These are phyloP conservation scores for Corinectria fuckeliana DNA, from an alignment of 2,329 filamentous ascomycete species.

Conservation along the genomic window DNA sequence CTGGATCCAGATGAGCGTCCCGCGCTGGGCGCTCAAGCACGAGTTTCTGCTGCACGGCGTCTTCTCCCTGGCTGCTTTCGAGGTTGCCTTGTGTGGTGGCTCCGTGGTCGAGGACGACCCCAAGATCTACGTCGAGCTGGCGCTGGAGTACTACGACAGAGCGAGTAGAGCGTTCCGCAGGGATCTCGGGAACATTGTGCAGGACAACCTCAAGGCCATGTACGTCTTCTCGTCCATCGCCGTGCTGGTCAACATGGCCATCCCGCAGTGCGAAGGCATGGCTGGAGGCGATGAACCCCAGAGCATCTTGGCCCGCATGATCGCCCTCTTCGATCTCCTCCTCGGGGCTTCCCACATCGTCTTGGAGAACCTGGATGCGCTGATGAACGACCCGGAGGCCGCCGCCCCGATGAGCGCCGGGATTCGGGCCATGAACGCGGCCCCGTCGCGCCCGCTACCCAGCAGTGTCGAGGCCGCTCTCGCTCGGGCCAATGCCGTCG, in stretches of 20 bases:
- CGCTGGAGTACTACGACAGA: conserved; percentile 36
- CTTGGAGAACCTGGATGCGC: conserved; percentile 22
- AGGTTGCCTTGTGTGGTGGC: conserved; percentile 31
- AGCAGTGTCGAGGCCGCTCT: conserved; percentile 20
- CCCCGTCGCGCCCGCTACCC: background rate
- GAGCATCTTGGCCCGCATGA: conserved; percentile 26
- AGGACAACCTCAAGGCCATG: conserved; percentile 29
- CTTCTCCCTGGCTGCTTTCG: conserved; percentile 32
- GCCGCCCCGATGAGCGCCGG: conserved; percentile 2
- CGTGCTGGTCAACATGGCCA: conserved; percentile 33
- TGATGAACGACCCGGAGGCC: conserved; percentile 14
- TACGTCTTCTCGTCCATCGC: conserved; percentile 36
- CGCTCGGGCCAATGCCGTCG: conserved; percentile 3
- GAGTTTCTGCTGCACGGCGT: conserved; percentile 49
- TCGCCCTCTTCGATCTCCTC: conserved; percentile 29
- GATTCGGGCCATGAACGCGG: background rate
- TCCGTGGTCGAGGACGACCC: conserved; percentile 22
- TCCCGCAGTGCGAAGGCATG: conserved; percentile 27
- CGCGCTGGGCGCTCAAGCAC: conserved; percentile 45
- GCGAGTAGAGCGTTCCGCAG: conserved; percentile 31
- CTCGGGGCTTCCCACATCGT: conserved; percentile 28
- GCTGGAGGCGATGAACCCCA: conserved; percentile 17
- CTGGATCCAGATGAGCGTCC: conserved; percentile 44
- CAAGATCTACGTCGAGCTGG: conserved; percentile 28
- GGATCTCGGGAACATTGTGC: conserved; percentile 28